Percentiles rank a stretch among this genome's conserved stretches.
Conservation (phyloP, 1,284 basidiomycete species). For the Erythrobasidium hasegawianum region DNA sequence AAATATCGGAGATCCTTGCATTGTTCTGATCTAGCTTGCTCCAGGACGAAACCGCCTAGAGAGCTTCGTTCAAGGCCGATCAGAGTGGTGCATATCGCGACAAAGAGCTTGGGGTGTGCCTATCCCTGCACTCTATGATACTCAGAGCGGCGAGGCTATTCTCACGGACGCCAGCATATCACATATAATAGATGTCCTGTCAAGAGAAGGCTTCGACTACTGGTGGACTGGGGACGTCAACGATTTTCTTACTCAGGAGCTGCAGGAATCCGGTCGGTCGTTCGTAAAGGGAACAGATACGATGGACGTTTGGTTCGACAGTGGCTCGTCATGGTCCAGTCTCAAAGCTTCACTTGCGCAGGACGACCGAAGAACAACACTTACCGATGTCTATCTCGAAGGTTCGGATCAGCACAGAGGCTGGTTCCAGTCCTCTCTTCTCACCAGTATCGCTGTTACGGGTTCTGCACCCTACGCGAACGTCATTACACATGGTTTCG, state of each 20-base stretch:
- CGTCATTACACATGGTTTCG: conserved; percentile 94
- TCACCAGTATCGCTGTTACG: conserved; percentile 69
- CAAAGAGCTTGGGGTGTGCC: conserved; percentile 98
- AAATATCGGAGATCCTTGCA: too few species aligned
- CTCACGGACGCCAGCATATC: conserved; percentile 66
- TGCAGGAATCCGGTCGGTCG: conserved; percentile 52
- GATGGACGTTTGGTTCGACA: conserved; percentile 99
- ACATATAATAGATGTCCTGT: conserved; percentile 73
- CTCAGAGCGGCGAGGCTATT: conserved; percentile 61
- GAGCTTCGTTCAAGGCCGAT: conserved; percentile 77
- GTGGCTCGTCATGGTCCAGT: conserved; percentile 90
- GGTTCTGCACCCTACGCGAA: conserved; percentile 65
- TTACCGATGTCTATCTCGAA: conserved; percentile 77
- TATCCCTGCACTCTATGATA: conserved; percentile 81
- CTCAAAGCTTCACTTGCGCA: conserved; percentile 44
- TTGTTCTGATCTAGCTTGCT: too few species aligned
- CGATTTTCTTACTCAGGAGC: conserved; percentile 70
- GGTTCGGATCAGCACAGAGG: conserved; percentile 97
- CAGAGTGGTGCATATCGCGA: conserved; percentile 98
- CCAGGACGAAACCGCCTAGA: conserved; percentile 74
- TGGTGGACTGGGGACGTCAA: conserved; percentile 89
- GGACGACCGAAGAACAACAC: conserved; percentile 47
- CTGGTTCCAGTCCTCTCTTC: conserved; percentile 95
- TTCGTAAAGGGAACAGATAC: conserved; percentile 78
- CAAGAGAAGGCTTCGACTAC: conserved; percentile 66